Percentiles rank a stretch among this genome's conserved stretches.
These are phyloP conservation scores for Murraya koenigii DNA, from an alignment of 345 rosid species.

Conservation along the genomic window DNA sequence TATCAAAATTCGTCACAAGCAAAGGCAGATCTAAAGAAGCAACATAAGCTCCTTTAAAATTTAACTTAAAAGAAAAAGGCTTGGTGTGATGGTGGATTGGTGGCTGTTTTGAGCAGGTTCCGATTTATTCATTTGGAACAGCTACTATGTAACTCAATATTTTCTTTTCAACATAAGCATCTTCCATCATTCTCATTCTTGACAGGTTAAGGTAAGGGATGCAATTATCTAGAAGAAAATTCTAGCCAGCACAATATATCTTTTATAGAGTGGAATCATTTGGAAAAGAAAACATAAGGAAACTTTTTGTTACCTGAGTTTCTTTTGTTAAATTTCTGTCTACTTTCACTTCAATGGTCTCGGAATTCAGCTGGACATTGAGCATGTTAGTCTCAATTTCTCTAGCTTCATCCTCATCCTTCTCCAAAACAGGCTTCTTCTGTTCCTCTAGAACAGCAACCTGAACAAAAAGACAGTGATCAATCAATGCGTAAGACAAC, in stretches of 20 bases:
- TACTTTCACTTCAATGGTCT: conserved; percentile 32
- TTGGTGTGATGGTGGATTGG: background rate
- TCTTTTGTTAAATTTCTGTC: conserved; percentile 29
- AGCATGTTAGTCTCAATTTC: conserved; percentile 32
- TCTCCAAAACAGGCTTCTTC: conserved; percentile 36
- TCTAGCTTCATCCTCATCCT: conserved; percentile 42
- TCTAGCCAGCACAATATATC: background rate
- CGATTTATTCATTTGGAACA: background rate
- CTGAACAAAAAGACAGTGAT: conserved; percentile 28
- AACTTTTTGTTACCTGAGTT: conserved; percentile 30
- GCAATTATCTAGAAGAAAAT: background rate
- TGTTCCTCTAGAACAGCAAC: conserved; percentile 70
- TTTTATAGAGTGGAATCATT: background rate
- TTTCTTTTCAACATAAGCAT: background rate
- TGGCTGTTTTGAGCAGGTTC: background rate
- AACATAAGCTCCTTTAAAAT: background rate
- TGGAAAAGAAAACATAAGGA: background rate
- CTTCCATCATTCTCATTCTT: too few relatives aligned
- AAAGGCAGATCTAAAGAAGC: background rate
- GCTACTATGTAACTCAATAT: background rate
- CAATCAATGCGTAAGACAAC: background rate
- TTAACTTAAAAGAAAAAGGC: background rate
- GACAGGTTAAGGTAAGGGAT: too few relatives aligned
- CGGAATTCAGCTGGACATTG: conserved; percentile 25
- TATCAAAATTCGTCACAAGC: background rate